Evolutionary conservation across 371 early-diverging fungal species (phyloP).

Genomic region (Apophysomyces elegans): DNA sequence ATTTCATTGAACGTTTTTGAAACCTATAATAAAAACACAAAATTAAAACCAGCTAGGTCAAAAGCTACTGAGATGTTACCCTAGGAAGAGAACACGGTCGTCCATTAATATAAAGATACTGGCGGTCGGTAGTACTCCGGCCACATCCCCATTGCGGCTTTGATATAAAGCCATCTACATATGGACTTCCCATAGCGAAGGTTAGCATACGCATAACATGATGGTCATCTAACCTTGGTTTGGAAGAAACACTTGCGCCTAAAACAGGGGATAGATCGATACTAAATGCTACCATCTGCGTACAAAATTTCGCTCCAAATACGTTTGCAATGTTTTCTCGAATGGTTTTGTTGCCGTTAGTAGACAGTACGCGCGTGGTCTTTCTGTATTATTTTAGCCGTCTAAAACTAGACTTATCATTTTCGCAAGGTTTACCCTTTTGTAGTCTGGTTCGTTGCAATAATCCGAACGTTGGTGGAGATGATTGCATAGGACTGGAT

Average conservation of each 20-base stretch:
- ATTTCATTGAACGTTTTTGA: conserved; percentile 78
- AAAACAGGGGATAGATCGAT: conserved; percentile 30
- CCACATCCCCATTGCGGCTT: conserved; percentile 73
- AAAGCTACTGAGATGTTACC: conserved; percentile 32
- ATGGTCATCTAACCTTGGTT: neutral
- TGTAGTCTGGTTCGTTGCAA: conserved; percentile 64
- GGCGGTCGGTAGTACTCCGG: conserved; percentile 79
- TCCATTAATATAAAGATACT: conserved; percentile 87
- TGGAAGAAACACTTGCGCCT: conserved; percentile 7
- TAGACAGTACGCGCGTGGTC: conserved; percentile 45
- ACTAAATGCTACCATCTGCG: conserved; percentile 59
- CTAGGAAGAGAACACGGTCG: conserved; percentile 87
- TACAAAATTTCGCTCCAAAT: conserved; percentile 70
- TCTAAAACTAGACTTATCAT: neutral
- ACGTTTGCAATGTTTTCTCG: conserved; percentile 77
- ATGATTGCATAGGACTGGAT: conserved; percentile 90
- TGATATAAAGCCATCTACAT: conserved; percentile 60
- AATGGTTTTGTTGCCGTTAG: conserved; percentile 61
- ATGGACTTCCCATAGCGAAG: neutral
- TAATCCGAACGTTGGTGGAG: conserved; percentile 66
- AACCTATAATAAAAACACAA: conserved; percentile 28
- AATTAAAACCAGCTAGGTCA: neutral
- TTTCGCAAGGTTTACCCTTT: conserved; percentile 58
- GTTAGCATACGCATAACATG: neutral
- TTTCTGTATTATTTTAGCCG: conserved; percentile 9